phyloP scores from a whole-genome alignment of 306 rosid genomes.

The Lathyrus aphaca region DNA sequence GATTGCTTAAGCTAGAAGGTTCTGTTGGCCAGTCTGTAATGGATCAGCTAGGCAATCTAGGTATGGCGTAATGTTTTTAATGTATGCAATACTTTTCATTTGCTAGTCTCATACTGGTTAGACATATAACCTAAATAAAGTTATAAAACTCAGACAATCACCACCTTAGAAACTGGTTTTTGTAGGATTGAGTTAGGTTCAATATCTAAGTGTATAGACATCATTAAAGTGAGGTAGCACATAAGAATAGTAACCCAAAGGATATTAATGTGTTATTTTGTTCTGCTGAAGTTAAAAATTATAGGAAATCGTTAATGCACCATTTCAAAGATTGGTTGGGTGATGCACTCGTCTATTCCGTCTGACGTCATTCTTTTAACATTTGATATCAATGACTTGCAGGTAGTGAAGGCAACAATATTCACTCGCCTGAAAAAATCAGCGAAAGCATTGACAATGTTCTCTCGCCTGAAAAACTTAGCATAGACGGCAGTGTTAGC shows the following conservation, averaged over 20 bases:
- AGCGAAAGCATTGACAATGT: conserved; percentile 74
- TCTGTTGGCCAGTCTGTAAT: conserved; percentile 84
- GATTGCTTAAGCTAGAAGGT: conserved; percentile 81
- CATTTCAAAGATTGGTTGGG: conserved; percentile 19
- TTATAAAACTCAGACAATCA: background rate
- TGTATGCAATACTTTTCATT: conserved; percentile 1
- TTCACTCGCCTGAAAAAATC: conserved; percentile 60
- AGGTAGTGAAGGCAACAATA: conserved; percentile 86
- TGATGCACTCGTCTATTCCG: background rate
- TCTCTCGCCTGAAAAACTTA: conserved; percentile 59
- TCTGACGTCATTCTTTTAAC: background rate
- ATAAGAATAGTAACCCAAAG: background rate
- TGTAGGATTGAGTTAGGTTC: background rate
- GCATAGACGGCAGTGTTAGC: conserved; percentile 47
- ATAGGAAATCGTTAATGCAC: background rate
- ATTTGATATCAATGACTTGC: conserved; percentile 43
- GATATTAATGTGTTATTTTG: background rate
- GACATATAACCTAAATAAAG: background rate
- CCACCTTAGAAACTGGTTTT: background rate
- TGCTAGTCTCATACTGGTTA: background rate
- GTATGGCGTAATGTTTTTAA: conserved; percentile 49
- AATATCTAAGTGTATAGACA: background rate
- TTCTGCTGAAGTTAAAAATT: background rate
- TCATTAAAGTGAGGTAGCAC: background rate
- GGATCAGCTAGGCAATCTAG: conserved; percentile 81